phyloP scores from a whole-genome alignment of 2,329 filamentous ascomycete genomes.

The Cordyceps cicadae region DNA sequence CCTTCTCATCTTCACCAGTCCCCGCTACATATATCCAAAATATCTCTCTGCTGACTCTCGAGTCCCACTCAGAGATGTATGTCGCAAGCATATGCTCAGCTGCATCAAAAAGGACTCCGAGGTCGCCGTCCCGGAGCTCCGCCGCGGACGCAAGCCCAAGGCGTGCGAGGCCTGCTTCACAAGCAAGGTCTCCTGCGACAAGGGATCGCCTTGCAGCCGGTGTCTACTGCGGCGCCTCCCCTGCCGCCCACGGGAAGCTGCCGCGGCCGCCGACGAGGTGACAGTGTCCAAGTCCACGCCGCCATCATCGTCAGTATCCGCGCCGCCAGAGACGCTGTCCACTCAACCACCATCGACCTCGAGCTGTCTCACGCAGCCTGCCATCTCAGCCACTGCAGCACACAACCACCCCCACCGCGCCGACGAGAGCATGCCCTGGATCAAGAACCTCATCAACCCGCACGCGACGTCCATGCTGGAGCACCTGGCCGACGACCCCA shows the following conservation, averaged over 20 bases:
- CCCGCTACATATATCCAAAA: background rate
- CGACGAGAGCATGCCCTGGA: conserved; percentile 16
- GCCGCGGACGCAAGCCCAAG: conserved; percentile 20
- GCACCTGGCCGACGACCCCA: conserved; percentile 13
- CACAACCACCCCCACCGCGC: background rate
- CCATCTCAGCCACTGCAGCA: background rate
- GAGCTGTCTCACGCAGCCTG: background rate
- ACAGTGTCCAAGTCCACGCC: background rate
- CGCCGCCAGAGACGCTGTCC: background rate
- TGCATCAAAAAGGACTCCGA: conserved; percentile 16
- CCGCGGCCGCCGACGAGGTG: background rate
- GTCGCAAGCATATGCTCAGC: conserved; percentile 19
- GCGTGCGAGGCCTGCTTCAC: conserved; percentile 23
- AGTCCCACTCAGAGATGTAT: conserved; percentile 16
- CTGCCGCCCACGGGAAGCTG: conserved; percentile 4
- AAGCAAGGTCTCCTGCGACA: conserved; percentile 23
- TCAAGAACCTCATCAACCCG: conserved; percentile 20
- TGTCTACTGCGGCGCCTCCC: conserved; percentile 16
- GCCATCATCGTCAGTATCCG: background rate
- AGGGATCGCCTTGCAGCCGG: conserved; percentile 18
- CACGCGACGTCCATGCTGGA: conserved; percentile 19
- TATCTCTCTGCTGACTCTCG: background rate
- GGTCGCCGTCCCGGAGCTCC: conserved; percentile 15
- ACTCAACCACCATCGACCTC: background rate
- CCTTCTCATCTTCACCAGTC: background rate